Conservation (phyloP, 768 basidiomycete genomes). For the Polyporus arcularius region DNA sequence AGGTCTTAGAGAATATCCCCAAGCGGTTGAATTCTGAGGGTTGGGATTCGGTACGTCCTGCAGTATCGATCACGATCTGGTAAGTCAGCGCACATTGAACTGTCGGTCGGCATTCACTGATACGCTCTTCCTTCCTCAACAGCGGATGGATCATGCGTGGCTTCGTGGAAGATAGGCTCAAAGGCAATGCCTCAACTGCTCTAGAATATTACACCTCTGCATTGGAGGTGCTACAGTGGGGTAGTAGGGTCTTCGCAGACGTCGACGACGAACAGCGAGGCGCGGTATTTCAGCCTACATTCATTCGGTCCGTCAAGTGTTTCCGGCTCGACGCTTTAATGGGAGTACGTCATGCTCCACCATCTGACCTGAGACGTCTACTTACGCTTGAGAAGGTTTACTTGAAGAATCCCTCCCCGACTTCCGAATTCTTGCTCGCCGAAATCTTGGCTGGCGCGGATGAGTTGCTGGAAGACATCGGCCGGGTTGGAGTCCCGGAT, state of each 20-base stretch:
- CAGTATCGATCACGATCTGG: constrained; percentile 41
- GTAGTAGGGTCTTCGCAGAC: constrained; percentile 38
- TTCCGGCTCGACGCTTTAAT: constrained; percentile 35
- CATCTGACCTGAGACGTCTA: too few species aligned
- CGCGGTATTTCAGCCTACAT: constrained; percentile 40
- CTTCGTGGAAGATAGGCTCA: constrained; percentile 28
- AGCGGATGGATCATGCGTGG: constrained; percentile 44
- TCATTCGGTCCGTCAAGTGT: constrained; percentile 41
- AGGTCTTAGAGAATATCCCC: constrained; percentile 23
- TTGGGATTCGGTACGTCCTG: constrained; percentile 32
- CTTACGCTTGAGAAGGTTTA: background rate
- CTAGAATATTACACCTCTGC: constrained; percentile 37
- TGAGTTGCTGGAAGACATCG: background rate
- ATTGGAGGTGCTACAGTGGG: constrained; percentile 47
- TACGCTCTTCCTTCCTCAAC: background rate
- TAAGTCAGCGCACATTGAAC: constrained; percentile 9
- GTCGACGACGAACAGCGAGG: constrained; percentile 39
- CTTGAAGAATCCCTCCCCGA: background rate
- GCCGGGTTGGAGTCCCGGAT: background rate
- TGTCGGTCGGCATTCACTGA: background rate
- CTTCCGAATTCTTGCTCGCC: background rate
- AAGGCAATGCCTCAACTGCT: constrained; percentile 15
- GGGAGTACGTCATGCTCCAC: constrained; percentile 23
- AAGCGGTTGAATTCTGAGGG: constrained; percentile 22
- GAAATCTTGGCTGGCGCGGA: background rate